These are phyloP conservation scores for Talaromyces liani DNA, from an alignment of 495 filamentous ascomycete genomes.

Conservation along the genomic window DNA sequence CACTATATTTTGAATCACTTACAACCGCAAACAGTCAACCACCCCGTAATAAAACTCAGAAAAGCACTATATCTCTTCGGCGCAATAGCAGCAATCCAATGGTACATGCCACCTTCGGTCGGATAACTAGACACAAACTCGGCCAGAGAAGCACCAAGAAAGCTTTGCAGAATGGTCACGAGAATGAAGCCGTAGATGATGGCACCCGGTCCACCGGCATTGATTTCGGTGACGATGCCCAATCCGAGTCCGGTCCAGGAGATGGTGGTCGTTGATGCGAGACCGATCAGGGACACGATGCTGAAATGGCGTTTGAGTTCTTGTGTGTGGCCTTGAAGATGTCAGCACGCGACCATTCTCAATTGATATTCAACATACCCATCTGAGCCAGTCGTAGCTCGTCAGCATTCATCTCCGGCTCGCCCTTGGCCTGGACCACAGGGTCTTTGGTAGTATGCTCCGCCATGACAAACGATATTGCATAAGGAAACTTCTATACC, in stretches of 20 bases:
- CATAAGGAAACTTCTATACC: background rate
- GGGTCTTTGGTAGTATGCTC: background rate
- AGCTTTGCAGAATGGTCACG: conserved; percentile 41
- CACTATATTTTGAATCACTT: background rate
- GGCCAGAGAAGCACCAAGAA: conserved; percentile 44
- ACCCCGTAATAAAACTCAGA: conserved; percentile 33
- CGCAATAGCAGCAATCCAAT: conserved; percentile 47
- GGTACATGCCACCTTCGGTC: conserved; percentile 45
- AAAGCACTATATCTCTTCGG: conserved; percentile 31
- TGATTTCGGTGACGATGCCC: conserved; percentile 30
- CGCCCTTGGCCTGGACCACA: background rate
- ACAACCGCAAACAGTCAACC: conserved; percentile 36
- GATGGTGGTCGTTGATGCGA: conserved; percentile 33
- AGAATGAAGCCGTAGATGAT: conserved; percentile 38
- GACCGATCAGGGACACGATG: conserved; percentile 30
- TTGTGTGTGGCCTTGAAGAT: conserved; percentile 29
- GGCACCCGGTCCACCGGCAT: conserved; percentile 33
- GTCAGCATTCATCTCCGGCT: conserved; percentile 19
- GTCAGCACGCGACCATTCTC: background rate
- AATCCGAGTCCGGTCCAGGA: conserved; percentile 38
- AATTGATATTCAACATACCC: conserved; percentile 18
- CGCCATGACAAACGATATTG: background rate
- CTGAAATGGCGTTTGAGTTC: conserved; percentile 34
- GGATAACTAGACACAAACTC: conserved; percentile 49
- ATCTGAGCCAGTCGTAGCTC: conserved; percentile 36